phyloP scores from a whole-genome alignment of 495 filamentous ascomycete genomes.

The Durotheca rogersii region DNA sequence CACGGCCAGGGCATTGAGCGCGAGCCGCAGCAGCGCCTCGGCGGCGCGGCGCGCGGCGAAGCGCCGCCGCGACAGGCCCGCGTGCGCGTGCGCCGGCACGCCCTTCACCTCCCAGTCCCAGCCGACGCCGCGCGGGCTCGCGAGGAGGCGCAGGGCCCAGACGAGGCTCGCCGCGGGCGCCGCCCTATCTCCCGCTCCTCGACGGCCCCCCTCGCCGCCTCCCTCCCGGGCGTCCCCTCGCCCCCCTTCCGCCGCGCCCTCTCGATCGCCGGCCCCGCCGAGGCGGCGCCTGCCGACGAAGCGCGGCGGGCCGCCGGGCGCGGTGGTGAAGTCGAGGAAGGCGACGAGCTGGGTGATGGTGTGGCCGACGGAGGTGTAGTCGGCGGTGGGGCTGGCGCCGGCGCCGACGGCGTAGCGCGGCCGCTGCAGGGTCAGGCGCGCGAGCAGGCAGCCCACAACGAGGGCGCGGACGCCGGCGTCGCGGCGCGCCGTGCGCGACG shows the following conservation, averaged over 20 bases:
- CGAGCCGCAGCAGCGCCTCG: background rate
- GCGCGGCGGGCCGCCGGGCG: slow-evolving; percentile 2
- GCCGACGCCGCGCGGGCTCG: slow-evolving; percentile 23
- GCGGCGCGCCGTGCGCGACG: too few species aligned
- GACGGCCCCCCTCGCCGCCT: slow-evolving; percentile 3
- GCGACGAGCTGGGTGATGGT: background rate
- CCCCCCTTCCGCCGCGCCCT: background rate
- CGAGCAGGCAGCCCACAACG: background rate
- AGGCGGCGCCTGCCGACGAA: slow-evolving; percentile 1
- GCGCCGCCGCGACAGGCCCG: background rate
- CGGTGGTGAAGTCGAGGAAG: slow-evolving; percentile 2
- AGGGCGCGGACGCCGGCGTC: background rate
- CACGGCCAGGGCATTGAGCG: slow-evolving; percentile 8
- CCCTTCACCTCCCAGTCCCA: slow-evolving; percentile 35
- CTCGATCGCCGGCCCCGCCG: too few species aligned
- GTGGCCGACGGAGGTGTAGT: background rate
- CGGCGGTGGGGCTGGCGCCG: background rate
- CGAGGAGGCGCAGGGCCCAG: slow-evolving; percentile 13
- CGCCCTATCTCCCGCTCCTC: slow-evolving; percentile 11
- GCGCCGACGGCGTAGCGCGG: slow-evolving; percentile 9
- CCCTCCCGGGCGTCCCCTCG: too few species aligned
- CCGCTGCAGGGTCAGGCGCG: background rate
- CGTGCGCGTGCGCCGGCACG: slow-evolving; percentile 11
- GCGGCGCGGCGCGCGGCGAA: slow-evolving; percentile 3
- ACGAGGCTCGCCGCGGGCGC: slow-evolving; percentile 18